Evolutionary conservation across 2,329 filamentous ascomycete species (phyloP).

Genomic region (Pseudocercospora eumusae): DNA sequence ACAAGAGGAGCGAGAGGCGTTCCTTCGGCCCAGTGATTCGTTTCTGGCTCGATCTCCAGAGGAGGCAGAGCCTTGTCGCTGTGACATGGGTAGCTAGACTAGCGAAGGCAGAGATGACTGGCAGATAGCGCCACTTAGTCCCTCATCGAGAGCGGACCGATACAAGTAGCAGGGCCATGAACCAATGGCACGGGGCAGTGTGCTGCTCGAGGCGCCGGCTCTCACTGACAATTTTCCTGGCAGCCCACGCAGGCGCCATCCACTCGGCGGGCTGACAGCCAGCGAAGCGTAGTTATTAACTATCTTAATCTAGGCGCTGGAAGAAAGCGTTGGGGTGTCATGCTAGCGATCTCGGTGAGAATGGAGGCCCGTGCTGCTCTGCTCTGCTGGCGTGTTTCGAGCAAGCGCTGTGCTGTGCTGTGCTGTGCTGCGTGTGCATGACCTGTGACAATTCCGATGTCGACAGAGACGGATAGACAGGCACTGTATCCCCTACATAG

Average conservation of each 20-base stretch:
- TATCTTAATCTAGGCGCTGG: too few relatives aligned
- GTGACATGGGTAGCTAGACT: slow-evolving; percentile 23
- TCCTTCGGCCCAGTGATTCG: slow-evolving; percentile 25
- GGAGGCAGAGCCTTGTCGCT: slow-evolving; percentile 20
- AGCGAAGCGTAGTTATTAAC: slow-evolving; percentile 17
- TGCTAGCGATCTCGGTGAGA: slow-evolving; percentile 14
- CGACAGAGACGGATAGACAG: slow-evolving; percentile 3
- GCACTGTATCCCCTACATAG: neutral
- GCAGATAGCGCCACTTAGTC: slow-evolving; percentile 28
- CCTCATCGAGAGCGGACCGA: slow-evolving; percentile 21
- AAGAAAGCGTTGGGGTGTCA: slow-evolving; percentile 9
- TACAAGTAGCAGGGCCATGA: slow-evolving; percentile 22
- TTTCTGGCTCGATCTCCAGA: slow-evolving; percentile 26
- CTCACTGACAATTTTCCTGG: slow-evolving; percentile 21
- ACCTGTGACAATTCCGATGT: slow-evolving; percentile 24
- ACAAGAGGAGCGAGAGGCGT: slow-evolving; percentile 6
- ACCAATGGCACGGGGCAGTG: slow-evolving; percentile 18
- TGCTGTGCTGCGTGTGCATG: too few relatives aligned
- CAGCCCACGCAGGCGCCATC: slow-evolving; percentile 20
- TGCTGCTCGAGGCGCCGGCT: slow-evolving; percentile 26
- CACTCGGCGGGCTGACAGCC: slow-evolving; percentile 18
- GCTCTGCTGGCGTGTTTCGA: slow-evolving; percentile 19
- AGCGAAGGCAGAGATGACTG: slow-evolving; percentile 25
- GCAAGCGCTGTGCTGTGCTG: slow-evolving; percentile 20
- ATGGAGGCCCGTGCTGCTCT: slow-evolving; percentile 17